Evolutionary conservation across 192 early-diverging fungal species (phyloP).

Genomic region (Geranomyces variabilis): DNA sequence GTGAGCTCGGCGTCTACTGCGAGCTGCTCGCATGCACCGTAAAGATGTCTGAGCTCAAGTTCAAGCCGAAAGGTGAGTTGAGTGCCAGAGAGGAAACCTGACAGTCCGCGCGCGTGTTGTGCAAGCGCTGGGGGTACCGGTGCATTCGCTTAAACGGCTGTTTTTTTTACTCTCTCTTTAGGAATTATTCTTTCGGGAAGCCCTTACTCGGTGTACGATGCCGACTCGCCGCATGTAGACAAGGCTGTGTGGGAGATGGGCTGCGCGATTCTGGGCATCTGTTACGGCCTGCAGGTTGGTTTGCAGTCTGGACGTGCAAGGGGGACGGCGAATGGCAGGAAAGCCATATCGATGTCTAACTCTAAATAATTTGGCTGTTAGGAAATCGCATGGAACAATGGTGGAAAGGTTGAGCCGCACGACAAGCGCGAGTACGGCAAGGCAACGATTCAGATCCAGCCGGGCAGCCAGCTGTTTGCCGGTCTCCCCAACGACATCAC

Average conservation of each 20-base stretch:
- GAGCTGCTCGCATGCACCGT: constrained; percentile 97
- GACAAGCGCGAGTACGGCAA: constrained; percentile 96
- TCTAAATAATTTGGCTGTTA: constrained; percentile 15
- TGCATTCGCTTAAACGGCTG: no score
- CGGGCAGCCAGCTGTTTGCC: constrained; percentile 71
- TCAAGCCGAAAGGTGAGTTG: constrained; percentile 73
- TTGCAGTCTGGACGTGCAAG: no score
- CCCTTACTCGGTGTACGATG: constrained; percentile 96
- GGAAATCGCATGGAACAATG: constrained; percentile 88
- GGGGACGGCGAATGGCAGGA: no score
- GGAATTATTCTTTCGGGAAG: constrained; percentile 94
- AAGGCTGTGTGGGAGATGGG: constrained; percentile 84
- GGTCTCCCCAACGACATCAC: constrained; percentile 65
- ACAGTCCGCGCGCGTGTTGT: background rate
- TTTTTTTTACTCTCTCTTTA: constrained; percentile 27
- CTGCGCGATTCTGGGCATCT: constrained; percentile 95
- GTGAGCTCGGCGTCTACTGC: constrained; percentile 98
- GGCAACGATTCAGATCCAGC: constrained; percentile 72
- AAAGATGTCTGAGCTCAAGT: constrained; percentile 89
- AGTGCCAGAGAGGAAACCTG: background rate
- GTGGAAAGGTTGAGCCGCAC: constrained; percentile 85
- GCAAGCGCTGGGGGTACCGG: background rate
- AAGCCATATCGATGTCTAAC: no score
- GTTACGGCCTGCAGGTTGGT: constrained; percentile 92
- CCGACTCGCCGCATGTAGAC: constrained; percentile 93